Percentiles rank a stretch among this genome's conserved stretches.
phyloP scores from a whole-genome alignment of 495 filamentous ascomycete species.

The Pyrenula massariospora region DNA sequence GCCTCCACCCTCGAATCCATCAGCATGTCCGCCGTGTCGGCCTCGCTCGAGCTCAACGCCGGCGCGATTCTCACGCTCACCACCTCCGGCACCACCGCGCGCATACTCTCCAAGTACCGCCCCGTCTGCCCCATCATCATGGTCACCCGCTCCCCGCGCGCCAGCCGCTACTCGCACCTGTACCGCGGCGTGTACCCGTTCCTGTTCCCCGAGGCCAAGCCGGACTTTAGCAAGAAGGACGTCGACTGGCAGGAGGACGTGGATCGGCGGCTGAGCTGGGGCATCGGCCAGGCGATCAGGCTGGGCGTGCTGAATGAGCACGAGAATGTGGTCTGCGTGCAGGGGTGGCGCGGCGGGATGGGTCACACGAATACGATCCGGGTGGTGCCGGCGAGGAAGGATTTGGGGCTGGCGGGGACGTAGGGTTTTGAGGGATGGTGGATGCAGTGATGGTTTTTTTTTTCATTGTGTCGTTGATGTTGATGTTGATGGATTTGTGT shows the following conservation, averaged over 20 bases:
- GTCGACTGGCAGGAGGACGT: conserved; percentile 94
- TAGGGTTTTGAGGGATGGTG: no score
- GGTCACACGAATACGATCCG: conserved; percentile 95
- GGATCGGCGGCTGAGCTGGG: conserved; percentile 93
- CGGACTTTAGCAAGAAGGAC: conserved; percentile 73
- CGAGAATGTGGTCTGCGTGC: conserved; percentile 84
- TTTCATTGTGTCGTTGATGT: no score
- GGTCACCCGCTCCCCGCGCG: conserved; percentile 77
- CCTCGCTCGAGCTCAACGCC: conserved; percentile 88
- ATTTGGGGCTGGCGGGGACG: conserved; percentile 38
- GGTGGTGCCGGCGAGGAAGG: conserved; percentile 53
- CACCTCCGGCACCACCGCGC: conserved; percentile 71
- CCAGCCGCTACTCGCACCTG: conserved; percentile 83
- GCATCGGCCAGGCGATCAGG: conserved; percentile 69
- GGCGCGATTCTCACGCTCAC: conserved; percentile 90
- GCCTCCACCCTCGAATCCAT: conserved; percentile 80
- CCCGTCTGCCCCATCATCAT: conserved; percentile 98
- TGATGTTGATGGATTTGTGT: no score
- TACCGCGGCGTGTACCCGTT: conserved; percentile 98
- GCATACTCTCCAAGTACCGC: conserved; percentile 93
- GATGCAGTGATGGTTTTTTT: no score
- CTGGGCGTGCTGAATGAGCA: conserved; percentile 73
- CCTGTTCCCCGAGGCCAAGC: conserved; percentile 84
- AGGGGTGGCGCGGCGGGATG: conserved; percentile 95
- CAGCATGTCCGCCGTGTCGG: conserved; percentile 90